Evolutionary conservation across 345 rosid species (phyloP).

Genomic region (Salix arbutifolia): DNA sequence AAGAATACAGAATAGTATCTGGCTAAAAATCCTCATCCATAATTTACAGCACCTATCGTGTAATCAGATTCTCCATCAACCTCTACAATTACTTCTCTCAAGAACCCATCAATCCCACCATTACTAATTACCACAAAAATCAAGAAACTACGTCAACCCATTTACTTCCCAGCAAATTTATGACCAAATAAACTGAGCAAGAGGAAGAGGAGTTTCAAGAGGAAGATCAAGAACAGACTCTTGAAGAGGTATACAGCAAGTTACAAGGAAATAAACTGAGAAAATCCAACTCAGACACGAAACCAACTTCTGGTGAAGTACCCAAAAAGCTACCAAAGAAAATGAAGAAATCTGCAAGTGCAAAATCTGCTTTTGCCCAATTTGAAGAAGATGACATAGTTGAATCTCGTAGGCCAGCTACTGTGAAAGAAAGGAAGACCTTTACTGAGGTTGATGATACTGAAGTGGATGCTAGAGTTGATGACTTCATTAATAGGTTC

Average conservation of each 20-base stretch:
- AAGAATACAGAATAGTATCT: too few species aligned
- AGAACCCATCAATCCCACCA: slow-evolving; percentile 27
- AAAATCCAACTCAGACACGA: slow-evolving; percentile 57
- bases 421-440: slow-evolving; percentile 40
- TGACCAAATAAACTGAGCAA: background rate
- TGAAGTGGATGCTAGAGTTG: slow-evolving; percentile 77
- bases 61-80: too few species aligned
- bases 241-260: slow-evolving; percentile 56
- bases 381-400: slow-evolving; percentile 47
- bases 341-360: slow-evolving; percentile 81
- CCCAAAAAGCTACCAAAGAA: slow-evolving; percentile 60
- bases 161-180: background rate
- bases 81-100: slow-evolving; percentile 50
- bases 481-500: slow-evolving; percentile 67
- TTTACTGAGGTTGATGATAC: slow-evolving; percentile 39
- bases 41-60: too few species aligned
- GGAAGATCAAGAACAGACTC: slow-evolving; percentile 30
- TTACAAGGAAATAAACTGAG: slow-evolving; percentile 32
- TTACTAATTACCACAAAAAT: background rate
- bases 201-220: background rate
- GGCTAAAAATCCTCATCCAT: too few species aligned
- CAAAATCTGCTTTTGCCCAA: slow-evolving; percentile 52
- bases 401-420: slow-evolving; percentile 57
- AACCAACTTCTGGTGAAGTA: slow-evolving; percentile 47
- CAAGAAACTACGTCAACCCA: background rate